Percentiles rank a stretch among this genome's conserved stretches.
phyloP scores from a whole-genome alignment of 495 filamentous ascomycete species.

The Tuber aestivum region DNA sequence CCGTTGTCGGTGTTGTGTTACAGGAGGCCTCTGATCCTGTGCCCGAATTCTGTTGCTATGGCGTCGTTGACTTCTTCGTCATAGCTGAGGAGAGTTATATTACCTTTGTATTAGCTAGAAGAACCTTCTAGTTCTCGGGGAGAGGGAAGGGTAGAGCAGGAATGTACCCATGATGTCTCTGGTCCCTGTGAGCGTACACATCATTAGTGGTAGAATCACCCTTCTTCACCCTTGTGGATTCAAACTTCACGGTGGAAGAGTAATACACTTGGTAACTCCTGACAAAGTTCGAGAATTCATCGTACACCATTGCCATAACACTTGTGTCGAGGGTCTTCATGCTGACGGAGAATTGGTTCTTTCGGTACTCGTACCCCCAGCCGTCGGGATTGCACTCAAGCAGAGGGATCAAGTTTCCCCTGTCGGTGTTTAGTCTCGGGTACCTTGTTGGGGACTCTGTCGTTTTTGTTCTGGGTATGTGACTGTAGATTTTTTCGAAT shows the following conservation, averaged over 20 bases:
- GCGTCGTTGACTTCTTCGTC: constrained; percentile 4
- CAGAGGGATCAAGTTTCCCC: neutral
- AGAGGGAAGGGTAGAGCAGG: neutral
- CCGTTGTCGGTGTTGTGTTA: constrained; percentile 7
- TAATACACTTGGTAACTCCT: neutral
- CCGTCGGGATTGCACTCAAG: neutral
- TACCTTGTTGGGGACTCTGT: neutral
- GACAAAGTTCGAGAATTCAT: neutral
- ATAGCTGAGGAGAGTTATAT: constrained; percentile 12
- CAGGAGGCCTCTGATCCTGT: constrained; percentile 4
- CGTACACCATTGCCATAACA: neutral
- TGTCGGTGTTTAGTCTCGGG: neutral
- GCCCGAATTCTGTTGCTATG: constrained; percentile 4
- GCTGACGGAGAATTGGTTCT: constrained; percentile 3
- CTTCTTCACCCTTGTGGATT: constrained; percentile 8
- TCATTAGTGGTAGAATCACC: neutral
- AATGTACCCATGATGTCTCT: constrained; percentile 5
- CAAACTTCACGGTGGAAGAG: neutral
- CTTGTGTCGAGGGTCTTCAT: constrained; percentile 7
- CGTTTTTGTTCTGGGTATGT: constrained; percentile 6
- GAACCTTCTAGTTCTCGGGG: neutral
- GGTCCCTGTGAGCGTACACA: constrained; percentile 14
- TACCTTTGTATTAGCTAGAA: neutral
- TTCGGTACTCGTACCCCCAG: neutral
- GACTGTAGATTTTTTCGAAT: constrained; percentile 10